Evolutionary conservation across 2,329 filamentous ascomycete genomes (phyloP), one percentile per base, ranked within the genome.

Genomic region (Chlorencoelia australis): DNA sequence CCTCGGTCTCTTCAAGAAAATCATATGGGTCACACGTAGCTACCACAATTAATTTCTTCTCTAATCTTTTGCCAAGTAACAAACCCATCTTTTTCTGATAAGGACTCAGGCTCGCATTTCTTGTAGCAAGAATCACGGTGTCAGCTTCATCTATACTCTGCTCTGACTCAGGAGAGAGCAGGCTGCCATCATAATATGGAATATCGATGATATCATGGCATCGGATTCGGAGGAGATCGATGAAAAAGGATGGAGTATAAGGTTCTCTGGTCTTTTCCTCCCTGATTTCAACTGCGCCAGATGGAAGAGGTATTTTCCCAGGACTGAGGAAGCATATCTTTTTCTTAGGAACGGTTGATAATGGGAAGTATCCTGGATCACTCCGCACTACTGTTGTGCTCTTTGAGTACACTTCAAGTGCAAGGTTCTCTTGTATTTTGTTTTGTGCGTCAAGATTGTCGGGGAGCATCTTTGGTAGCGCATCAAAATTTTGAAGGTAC

Each of bases 11-110:
- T 15, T 61, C 52, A 4, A 66, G 46, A 17, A 66, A 64, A 40
- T 66, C 64, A 37, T 65, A 66, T 2, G 63, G 62, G 43, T 56
- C 61, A 38, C 60, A 62, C 4, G 59, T 61, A 19, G 62, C 63
- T 42, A 66, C 51, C 8, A 54, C 48, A 29, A 66, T 56, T 25
- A 63, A 30, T 7, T 51, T 56, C 48, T 49, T 17, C 50, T 44
- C 10, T 45, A 31, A 22, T 49, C 51, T 6, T 44, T 45, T 14
- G 54, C 22, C 48, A 14, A 64, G 48, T n/a, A 54, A 44, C 8
- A 55, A 41, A 0, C 57, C 61, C 8, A 64, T 41, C 0, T 43
- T 40, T 30, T 51, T 57, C 35, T 66, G 62, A 33, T 58, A 59
- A 1, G 50, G 43, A 9, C 56, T 59, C 29, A 60, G 49, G 8